Percentiles rank a stretch among this genome's conserved stretches.
These are phyloP conservation scores for Xanthoparmelia taractica DNA, from an alignment of 495 filamentous ascomycete genomes.

Conservation along the genomic window DNA sequence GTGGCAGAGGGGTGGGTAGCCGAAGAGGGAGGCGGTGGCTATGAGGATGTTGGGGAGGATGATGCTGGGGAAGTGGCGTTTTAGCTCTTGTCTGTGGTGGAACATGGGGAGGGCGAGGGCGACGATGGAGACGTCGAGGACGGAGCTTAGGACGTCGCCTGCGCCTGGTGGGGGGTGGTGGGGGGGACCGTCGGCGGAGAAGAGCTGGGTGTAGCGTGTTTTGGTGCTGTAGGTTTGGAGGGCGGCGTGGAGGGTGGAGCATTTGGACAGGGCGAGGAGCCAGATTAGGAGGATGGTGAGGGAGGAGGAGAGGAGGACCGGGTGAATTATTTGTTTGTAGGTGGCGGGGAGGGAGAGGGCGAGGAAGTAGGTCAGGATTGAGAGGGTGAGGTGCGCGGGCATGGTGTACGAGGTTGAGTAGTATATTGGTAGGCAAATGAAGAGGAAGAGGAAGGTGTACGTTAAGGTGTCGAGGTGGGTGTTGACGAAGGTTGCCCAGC, in stretches of 20 bases:
- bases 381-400: slow-evolving; percentile 45
- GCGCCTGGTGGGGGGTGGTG: slow-evolving; percentile 36
- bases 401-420: slow-evolving; percentile 45
- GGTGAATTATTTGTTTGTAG: slow-evolving; percentile 43
- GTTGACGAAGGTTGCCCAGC: slow-evolving; percentile 39
- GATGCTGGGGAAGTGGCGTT: slow-evolving; percentile 41
- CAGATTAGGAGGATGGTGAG: slow-evolving; percentile 40
- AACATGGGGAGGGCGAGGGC: slow-evolving; percentile 49
- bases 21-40: slow-evolving; percentile 41
- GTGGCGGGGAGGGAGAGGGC: slow-evolving; percentile 39
- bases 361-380: slow-evolving; percentile 41
- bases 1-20: slow-evolving; percentile 42
- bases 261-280: slow-evolving; percentile 37
- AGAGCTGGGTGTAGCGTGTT: slow-evolving; percentile 40
- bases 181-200: slow-evolving; percentile 26
- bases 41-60: slow-evolving; percentile 41
- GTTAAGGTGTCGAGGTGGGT: slow-evolving; percentile 35
- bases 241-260: slow-evolving; percentile 28
- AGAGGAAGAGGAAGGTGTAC: slow-evolving; percentile 37
- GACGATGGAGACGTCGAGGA: slow-evolving; percentile 47
- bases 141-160: slow-evolving; percentile 42
- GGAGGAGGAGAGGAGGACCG: slow-evolving; percentile 42
- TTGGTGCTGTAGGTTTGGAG: slow-evolving; percentile 40
- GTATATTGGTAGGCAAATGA: slow-evolving; percentile 43
- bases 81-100: slow-evolving; percentile 43